A percentile compares a stretch with the other conserved stretches of the same genome.
These are phyloP conservation scores for Phytophthora nicotianae DNA, from an alignment of 352 stramenopile species.

Conservation along the genomic window DNA sequence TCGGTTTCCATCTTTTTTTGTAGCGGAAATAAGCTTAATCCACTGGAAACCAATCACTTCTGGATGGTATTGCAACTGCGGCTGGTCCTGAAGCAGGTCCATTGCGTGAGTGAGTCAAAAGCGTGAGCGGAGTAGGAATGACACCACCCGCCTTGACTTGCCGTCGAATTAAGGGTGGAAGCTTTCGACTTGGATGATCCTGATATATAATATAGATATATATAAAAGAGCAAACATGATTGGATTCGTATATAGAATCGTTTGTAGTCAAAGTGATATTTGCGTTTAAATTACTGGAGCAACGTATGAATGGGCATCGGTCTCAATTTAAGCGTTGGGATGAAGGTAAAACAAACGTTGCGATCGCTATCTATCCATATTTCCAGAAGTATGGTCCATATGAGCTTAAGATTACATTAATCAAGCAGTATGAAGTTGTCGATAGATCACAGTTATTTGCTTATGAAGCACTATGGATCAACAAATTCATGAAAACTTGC, in stretches of 20 bases:
- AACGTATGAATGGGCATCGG: neutral
- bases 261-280: constrained; percentile 1
- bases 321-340: constrained; percentile 2
- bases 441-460: neutral
- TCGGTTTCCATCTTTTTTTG: too few relatives aligned
- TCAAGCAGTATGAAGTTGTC: constrained; percentile 3
- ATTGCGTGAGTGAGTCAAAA: too few relatives aligned
- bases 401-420: constrained; percentile 1
- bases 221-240: constrained; percentile 8
- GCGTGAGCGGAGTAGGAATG: too few relatives aligned
- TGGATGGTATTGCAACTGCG: too few relatives aligned
- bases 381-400: neutral
- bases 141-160: too few relatives aligned
- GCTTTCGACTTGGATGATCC: too few relatives aligned
- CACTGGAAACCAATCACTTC: too few relatives aligned
- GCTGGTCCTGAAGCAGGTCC: too few relatives aligned
- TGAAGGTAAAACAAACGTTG: neutral
- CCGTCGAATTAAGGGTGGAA: too few relatives aligned
- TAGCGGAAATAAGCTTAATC: too few relatives aligned
- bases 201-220: neutral
- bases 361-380: constrained; percentile 2
- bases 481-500: neutral
- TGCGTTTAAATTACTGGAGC: neutral
- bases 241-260: neutral
- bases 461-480: too few relatives aligned